Conservation (phyloP, 495 filamentous ascomycete genomes). For the Trichoderma erinaceum region DNA sequence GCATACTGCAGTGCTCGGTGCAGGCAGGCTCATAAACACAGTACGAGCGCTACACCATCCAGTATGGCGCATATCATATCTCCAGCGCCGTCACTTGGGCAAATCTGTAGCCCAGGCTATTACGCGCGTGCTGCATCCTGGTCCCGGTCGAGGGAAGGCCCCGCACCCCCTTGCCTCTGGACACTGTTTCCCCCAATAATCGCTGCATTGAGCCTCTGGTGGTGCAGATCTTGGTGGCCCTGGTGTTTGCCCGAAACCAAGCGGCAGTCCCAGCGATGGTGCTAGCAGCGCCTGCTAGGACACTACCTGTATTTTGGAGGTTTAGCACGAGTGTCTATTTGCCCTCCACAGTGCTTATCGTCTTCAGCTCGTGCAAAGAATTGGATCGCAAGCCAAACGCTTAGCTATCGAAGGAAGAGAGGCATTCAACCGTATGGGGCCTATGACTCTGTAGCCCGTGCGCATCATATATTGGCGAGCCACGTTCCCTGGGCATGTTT, state of each 20-base stretch:
- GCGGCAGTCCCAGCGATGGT: neutral
- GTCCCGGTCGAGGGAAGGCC: constrained; percentile 1
- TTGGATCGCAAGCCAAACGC: too few species aligned
- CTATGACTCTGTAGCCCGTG: too few species aligned
- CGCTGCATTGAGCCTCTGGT: neutral
- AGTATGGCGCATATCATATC: neutral
- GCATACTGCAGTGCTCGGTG: neutral
- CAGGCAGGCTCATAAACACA: neutral
- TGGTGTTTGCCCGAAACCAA: neutral
- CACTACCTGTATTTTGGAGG: neutral
- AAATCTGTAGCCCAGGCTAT: neutral
- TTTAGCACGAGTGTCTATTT: neutral
- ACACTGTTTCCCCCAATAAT: neutral
- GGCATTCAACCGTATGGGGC: too few species aligned
- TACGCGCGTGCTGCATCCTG: constrained; percentile 3
- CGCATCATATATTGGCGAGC: neutral
- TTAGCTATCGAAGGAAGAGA: too few species aligned
- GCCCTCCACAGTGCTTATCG: neutral
- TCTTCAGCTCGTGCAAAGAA: too few species aligned
- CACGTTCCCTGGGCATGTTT: neutral
- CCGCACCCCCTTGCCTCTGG: constrained; percentile 6
- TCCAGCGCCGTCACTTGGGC: neutral
- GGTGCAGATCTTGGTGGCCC: constrained; percentile 11
- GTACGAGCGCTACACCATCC: constrained; percentile 5
- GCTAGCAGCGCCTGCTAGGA: neutral